Conservation (phyloP, 2,329 filamentous ascomycete species). For the Penicillium oxalicum region DNA sequence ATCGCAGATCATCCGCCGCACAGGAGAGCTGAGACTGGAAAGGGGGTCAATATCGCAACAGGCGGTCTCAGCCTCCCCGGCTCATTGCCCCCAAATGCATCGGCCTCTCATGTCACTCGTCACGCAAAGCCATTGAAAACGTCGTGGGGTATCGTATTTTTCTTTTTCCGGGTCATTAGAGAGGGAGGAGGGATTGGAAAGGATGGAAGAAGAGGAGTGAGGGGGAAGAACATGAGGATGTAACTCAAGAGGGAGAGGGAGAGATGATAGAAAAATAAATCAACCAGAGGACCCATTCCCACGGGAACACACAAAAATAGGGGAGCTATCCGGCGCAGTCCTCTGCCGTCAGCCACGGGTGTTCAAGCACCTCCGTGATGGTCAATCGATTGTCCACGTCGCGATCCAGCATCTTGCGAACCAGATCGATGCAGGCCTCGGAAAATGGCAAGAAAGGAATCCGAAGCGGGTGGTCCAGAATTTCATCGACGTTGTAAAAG, state of each 20-base stretch:
- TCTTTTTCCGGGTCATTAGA: conserved; percentile 13
- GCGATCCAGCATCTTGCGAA: conserved; percentile 85
- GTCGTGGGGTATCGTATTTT: conserved; percentile 24
- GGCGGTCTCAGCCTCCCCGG: not conserved
- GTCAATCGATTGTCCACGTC: conserved; percentile 75
- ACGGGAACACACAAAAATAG: too few species aligned
- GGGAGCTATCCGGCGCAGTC: not conserved
- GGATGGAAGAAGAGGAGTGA: not conserved
- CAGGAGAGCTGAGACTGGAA: too few species aligned
- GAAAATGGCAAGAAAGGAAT: conserved; percentile 64
- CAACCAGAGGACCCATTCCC: not conserved
- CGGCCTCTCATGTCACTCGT: conserved; percentile 4
- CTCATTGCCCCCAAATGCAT: not conserved
- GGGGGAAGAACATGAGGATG: not conserved
- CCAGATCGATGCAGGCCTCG: conserved; percentile 86
- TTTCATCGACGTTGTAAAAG: conserved; percentile 98
- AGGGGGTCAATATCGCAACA: too few species aligned
- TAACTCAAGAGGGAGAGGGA: not conserved
- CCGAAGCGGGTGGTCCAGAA: conserved; percentile 91
- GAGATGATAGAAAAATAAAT: not conserved
- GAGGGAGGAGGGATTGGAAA: not conserved
- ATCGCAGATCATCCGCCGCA: too few species aligned
- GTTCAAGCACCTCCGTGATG: conserved; percentile 82
- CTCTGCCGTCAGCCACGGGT: conserved; percentile 62
- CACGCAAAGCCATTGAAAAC: conserved; percentile 19